These are phyloP conservation scores for Microbotryum intermedium DNA, from an alignment of 1,284 basidiomycete genomes.

Conservation along the genomic window DNA sequence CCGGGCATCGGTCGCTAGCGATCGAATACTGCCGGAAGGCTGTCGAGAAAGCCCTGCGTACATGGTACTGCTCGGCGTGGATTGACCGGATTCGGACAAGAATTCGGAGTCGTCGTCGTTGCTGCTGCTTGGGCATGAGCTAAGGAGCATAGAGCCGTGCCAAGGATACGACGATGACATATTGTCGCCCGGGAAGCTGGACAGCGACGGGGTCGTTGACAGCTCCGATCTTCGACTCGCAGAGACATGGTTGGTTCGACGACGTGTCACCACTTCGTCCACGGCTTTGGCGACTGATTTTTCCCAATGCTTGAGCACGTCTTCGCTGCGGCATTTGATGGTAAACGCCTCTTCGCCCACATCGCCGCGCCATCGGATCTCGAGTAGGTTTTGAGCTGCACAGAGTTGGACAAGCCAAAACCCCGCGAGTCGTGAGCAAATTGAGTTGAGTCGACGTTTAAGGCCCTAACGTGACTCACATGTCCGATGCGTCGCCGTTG, in stretches of 20 bases:
- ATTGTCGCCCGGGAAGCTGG: neutral
- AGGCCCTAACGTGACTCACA: neutral
- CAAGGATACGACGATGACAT: neutral
- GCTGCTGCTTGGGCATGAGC: constrained; percentile 14
- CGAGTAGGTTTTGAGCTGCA: constrained; percentile 46
- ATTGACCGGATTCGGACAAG: constrained; percentile 17
- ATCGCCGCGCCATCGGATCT: constrained; percentile 90
- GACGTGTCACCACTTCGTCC: constrained; percentile 56
- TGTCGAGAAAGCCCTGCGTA: neutral
- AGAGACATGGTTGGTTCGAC: constrained; percentile 26
- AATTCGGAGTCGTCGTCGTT: constrained; percentile 21
- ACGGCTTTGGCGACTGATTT: constrained; percentile 81
- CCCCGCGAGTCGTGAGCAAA: neutral
- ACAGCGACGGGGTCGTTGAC: constrained; percentile 24
- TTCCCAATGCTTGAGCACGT: constrained; percentile 89
- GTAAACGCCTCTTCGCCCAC: constrained; percentile 69
- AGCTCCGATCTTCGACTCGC: constrained; percentile 23
- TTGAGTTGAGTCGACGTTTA: too few relatives aligned
- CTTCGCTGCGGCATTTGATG: constrained; percentile 83
- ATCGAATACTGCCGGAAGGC: neutral
- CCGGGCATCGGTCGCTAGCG: constrained; percentile 9
- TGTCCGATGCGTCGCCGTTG: constrained; percentile 45
- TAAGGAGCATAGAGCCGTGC: constrained; percentile 11
- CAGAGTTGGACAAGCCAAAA: neutral
- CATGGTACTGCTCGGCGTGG: constrained; percentile 14